phyloP scores from a whole-genome alignment of 768 basidiomycete genomes.

The Russula griseocarnosa region DNA sequence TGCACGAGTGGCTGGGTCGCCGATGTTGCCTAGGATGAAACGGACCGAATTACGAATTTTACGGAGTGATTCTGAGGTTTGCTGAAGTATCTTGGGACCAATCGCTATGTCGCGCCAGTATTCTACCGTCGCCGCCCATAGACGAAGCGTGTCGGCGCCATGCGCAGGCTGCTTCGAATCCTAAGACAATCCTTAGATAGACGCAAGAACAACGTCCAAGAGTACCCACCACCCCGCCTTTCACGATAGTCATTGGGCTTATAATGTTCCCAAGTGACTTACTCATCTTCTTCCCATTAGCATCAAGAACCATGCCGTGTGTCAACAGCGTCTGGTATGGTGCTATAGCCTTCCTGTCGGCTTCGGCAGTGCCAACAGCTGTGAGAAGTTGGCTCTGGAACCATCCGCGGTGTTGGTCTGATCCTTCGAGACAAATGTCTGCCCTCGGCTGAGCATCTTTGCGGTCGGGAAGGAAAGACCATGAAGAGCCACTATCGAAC shows the following conservation, averaged over 20 bases:
- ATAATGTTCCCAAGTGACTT: slow-evolving; percentile 92
- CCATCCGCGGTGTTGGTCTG: slow-evolving; percentile 98
- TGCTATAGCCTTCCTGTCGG: slow-evolving; percentile 32
- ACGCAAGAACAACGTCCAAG: background rate
- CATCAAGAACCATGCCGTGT: slow-evolving; percentile 95
- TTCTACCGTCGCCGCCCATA: slow-evolving; percentile 91
- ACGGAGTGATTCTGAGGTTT: slow-evolving; percentile 69
- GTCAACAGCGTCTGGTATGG: slow-evolving; percentile 85
- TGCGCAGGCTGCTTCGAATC: slow-evolving; percentile 70
- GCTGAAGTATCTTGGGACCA: slow-evolving; percentile 69
- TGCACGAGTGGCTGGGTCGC: slow-evolving; percentile 35
- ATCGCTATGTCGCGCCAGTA: slow-evolving; percentile 87
- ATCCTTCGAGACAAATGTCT: slow-evolving; percentile 91
- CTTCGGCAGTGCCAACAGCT: slow-evolving; percentile 50
- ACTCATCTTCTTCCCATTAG: slow-evolving; percentile 93
- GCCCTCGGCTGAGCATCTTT: slow-evolving; percentile 44
- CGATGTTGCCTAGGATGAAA: slow-evolving; percentile 81
- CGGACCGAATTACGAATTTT: slow-evolving; percentile 84
- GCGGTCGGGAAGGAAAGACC: slow-evolving; percentile 65
- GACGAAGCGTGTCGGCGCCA: slow-evolving; percentile 79
- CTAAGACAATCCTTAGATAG: slow-evolving; percentile 36
- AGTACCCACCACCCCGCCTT: slow-evolving; percentile 65
- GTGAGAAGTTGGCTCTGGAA: slow-evolving; percentile 96
- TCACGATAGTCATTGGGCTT: slow-evolving; percentile 74
- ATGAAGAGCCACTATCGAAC: slow-evolving; percentile 96